Evolutionary conservation across 2,329 filamentous ascomycete genomes (phyloP), one percentile per base, ranked within the genome.

Genomic region (Trichoderma lentiforme): DNA sequence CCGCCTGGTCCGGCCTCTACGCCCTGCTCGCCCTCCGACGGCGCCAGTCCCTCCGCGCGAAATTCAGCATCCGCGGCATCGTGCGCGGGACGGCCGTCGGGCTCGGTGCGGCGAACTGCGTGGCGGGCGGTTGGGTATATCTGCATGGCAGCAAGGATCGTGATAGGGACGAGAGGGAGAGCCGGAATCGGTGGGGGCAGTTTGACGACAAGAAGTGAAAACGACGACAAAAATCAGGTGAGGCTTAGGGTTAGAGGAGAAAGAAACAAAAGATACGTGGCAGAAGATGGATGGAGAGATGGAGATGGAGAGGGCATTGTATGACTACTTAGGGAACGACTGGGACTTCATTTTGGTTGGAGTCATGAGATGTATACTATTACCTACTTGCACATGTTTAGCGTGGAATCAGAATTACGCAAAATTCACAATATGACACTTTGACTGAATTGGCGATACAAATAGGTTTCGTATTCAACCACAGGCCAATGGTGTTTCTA

Each of bases 1-100:
- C 86, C 67, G 87, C 88, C 18, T 87, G 86, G 81, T 88, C 86
- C 58, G 88, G 87, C 34, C 82, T 89, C 18, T 90, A 90, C 78
- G 84, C 85, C 4, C 80, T 90, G 47, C 81, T 89, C 64, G 87
- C 88, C 1, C 78, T 88, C 73, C 85, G 88, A 4, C 80, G 84
- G 57, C 80, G 85, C 24, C 83, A 83, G 75, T 73, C 78, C 53
- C 65, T 81, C n/a, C 79, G 80, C 43, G 77, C 79, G 56, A 84
- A 83, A 72, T 83, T 88, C 74, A 82, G 83, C 14, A 78, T 84
- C 14, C 81, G 87, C 21, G 87, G 87, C 5, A 77, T 81, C 1
- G 86, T 89, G n/a, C 82, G 87, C 24, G 86, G 83, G 6, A 76
- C 80, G 0, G 86, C 88, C 18, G 79, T 89, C 61, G 86, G 82